Conservation (phyloP, 2,329 filamentous ascomycete genomes). For the Claviceps paspali region DNA sequence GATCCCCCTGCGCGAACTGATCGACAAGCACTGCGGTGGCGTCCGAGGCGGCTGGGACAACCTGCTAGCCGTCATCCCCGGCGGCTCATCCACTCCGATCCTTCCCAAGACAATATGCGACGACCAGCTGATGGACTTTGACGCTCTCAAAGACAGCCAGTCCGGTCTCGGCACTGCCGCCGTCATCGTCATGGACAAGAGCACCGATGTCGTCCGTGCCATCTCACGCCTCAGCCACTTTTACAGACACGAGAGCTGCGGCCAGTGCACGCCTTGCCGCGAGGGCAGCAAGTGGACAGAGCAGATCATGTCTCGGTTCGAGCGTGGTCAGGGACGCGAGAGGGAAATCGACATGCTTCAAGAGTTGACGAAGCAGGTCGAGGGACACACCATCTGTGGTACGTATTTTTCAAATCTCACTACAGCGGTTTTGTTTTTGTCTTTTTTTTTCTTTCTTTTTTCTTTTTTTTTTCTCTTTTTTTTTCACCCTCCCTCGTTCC, state of each 20-base stretch:
- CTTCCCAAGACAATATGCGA: constrained; percentile 82
- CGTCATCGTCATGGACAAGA: constrained; percentile 99
- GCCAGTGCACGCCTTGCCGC: constrained; percentile 97
- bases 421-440: too few relatives aligned
- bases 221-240: constrained; percentile 90
- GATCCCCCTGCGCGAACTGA: constrained; percentile 86
- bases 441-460: too few relatives aligned
- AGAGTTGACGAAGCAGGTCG: constrained; percentile 97
- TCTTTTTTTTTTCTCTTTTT: too few relatives aligned
- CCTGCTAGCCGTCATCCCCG: constrained; percentile 84
- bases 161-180: constrained; percentile 93
- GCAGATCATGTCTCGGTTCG: constrained; percentile 96
- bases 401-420: constrained; percentile 30
- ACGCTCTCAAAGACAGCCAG: constrained; percentile 93
- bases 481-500: too few relatives aligned
- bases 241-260: constrained; percentile 96
- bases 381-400: constrained; percentile 97
- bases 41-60: constrained; percentile 97
- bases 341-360: constrained; percentile 99
- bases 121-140: constrained; percentile 97
- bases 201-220: constrained; percentile 84
- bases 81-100: constrained; percentile 91
- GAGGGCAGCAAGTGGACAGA: constrained; percentile 98
- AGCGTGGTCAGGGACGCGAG: constrained; percentile 74
- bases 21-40: constrained; percentile 96